Conservation (phyloP, 2,329 filamentous ascomycete species). For the Magnaporthiopsis incrustans region DNA sequence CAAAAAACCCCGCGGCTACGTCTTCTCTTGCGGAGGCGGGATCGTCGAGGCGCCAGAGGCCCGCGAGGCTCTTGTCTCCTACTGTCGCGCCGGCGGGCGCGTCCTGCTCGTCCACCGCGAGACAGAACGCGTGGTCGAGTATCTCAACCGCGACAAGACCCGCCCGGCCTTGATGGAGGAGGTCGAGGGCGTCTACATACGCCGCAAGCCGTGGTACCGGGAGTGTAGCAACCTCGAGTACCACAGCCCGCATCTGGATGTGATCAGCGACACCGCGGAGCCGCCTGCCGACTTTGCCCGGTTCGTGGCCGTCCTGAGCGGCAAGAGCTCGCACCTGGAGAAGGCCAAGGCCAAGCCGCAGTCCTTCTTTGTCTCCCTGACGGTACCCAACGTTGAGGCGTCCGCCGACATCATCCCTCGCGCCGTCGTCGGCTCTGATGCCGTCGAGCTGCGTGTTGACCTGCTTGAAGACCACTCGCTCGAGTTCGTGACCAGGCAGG, state of each 20-base stretch:
- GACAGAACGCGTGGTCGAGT: conserved; percentile 80
- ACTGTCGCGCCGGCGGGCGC: conserved; percentile 59
- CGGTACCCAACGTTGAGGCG: conserved; percentile 63
- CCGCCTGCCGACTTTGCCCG: conserved; percentile 61
- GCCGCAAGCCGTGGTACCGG: conserved; percentile 81
- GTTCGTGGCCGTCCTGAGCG: conserved; percentile 60
- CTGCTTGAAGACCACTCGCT: conserved; percentile 67
- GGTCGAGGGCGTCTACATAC: conserved; percentile 83
- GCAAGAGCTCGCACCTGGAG: conserved; percentile 38
- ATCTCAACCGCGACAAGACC: conserved; percentile 80
- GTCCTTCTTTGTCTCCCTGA: conserved; percentile 90
- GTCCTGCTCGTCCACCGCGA: conserved; percentile 85
- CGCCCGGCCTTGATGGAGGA: conserved; percentile 89
- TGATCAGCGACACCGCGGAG: conserved; percentile 24
- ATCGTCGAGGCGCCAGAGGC: conserved; percentile 81
- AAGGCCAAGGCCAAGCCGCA: conserved; percentile 56
- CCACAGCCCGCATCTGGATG: conserved; percentile 62
- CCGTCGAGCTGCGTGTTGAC: conserved; percentile 90
- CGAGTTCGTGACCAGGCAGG: conserved; percentile 74
- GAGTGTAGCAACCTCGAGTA: conserved; percentile 94
- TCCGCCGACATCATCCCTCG: conserved; percentile 58
- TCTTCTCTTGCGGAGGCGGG: conserved; percentile 92
- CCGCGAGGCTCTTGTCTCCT: conserved; percentile 64
- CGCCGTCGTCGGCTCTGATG: conserved; percentile 79
- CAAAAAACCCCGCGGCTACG: conserved; percentile 64